Evolutionary conservation across 306 rosid species (phyloP).

Genomic region (Luffa aegyptiaca): DNA sequence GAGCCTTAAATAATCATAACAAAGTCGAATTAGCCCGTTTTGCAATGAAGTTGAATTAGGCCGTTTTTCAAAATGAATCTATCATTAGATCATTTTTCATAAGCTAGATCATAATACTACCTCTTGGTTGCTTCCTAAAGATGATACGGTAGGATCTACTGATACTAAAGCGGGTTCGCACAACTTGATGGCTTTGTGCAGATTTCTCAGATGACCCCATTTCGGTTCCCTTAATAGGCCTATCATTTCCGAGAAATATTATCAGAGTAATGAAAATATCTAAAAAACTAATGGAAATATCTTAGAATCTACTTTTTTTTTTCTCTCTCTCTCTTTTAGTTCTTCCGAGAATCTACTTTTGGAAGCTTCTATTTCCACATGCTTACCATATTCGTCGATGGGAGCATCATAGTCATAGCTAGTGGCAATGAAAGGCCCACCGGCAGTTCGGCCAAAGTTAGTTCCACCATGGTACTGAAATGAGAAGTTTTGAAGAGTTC

Average conservation of each 20-base stretch:
- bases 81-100: neutral
- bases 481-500: neutral
- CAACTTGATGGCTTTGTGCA: conserved; percentile 74
- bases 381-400: conserved; percentile 80
- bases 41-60: neutral
- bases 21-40: neutral
- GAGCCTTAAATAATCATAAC: conserved; percentile 39
- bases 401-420: conserved; percentile 97
- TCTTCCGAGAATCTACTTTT: neutral
- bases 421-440: conserved; percentile 85
- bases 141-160: conserved; percentile 52
- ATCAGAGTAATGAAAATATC: conserved; percentile 7
- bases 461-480: conserved; percentile 96
- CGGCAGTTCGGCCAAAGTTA: conserved; percentile 81
- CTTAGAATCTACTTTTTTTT: neutral
- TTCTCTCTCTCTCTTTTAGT: neutral
- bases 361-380: neutral
- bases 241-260: conserved; percentile 16
- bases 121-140: conserved; percentile 64
- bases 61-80: neutral
- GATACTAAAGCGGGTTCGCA: conserved; percentile 64
- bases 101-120: conserved; percentile 21
- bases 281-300: neutral
- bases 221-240: conserved; percentile 78
- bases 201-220: conserved; percentile 85